A percentile compares a stretch with the other conserved stretches of the same genome.
Conservation (phyloP, 2,329 filamentous ascomycete genomes). For the Calonectria leucothoes region DNA sequence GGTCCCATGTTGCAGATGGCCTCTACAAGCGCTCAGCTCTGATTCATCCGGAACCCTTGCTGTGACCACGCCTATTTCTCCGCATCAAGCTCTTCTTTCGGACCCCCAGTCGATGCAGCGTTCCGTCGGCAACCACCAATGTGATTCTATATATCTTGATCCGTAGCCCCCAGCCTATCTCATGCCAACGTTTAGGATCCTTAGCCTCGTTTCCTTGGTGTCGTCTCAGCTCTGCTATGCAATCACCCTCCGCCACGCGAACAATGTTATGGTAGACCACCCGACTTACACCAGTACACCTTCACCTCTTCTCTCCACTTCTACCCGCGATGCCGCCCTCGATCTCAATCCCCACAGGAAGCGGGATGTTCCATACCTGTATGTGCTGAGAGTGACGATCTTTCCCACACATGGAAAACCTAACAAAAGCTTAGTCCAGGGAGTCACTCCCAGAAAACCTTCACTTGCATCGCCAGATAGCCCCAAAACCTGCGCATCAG, state of each 20-base stretch:
- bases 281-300: background rate
- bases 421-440: constrained; percentile 55
- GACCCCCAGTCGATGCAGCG: constrained; percentile 8
- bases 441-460: constrained; percentile 63
- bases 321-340: constrained; percentile 50
- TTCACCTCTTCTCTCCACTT: background rate
- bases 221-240: constrained; percentile 6
- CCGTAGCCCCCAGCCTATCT: constrained; percentile 15
- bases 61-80: constrained; percentile 17
- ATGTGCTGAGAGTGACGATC: constrained; percentile 20
- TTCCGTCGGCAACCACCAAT: constrained; percentile 7
- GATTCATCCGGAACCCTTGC: constrained; percentile 23
- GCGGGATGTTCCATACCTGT: constrained; percentile 50
- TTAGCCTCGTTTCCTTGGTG: constrained; percentile 5
- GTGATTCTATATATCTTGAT: constrained; percentile 18
- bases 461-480: constrained; percentile 52
- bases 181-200: constrained; percentile 11
- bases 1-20: constrained; percentile 15
- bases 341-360: constrained; percentile 56
- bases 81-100: constrained; percentile 17
- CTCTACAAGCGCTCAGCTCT: constrained; percentile 21
- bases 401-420: background rate
- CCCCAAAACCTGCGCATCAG: constrained; percentile 53
- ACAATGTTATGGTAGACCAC: constrained; percentile 9
- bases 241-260: background rate